Evolutionary conservation across 768 basidiomycete genomes (phyloP), one percentile per base, ranked within the genome.

Genomic region (Boletus sensibilis): DNA sequence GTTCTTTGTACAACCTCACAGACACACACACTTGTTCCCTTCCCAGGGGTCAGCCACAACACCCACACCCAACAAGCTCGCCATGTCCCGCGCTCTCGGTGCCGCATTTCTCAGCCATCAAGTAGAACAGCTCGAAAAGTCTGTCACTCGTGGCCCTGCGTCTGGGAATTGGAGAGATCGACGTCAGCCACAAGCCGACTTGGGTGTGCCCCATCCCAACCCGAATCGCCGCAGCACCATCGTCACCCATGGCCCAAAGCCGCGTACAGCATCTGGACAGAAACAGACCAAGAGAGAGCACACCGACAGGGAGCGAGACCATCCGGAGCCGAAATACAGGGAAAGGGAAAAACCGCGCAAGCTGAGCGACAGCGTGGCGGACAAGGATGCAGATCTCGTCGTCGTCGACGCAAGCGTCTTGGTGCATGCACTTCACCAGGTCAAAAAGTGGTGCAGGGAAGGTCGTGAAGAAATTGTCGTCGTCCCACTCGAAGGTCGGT

Each of bases 51-150:
- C 68, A 47, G 53, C 64, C 53, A 50, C 70, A n/a, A 33, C 61
- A 16, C 52, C 73, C 49, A 69, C 69, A 34, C 67, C 76, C 31
- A 84, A 81, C 72, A 88, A 87, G 69, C 69, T 88, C 40, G 89
- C 89, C 55, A 90, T 94, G 88, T 92, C 91, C 53, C 83, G 86
- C 59, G 91, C 92, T 1, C 82, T 94, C 38, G 92, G 92, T 20
- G 90, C 91, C 29, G 92, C 92, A 3, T 92, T 92, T 68, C 81
- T 94, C 56, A 88, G 81, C 60, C 91, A 94, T 63, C 90, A 94
- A 64, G 92, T 94, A 42, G 89, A 92, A 63, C 88, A 92, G 66
- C 85, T 94, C 52, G 91, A 94, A 75, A 87, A 88, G 72, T 78
- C 85, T 0, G 87, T 91, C 20, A 74, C 78, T 4, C 76, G 75